Conservation (phyloP, 2,329 filamentous ascomycete species). For the Pseudogymnoascus sp. region DNA sequence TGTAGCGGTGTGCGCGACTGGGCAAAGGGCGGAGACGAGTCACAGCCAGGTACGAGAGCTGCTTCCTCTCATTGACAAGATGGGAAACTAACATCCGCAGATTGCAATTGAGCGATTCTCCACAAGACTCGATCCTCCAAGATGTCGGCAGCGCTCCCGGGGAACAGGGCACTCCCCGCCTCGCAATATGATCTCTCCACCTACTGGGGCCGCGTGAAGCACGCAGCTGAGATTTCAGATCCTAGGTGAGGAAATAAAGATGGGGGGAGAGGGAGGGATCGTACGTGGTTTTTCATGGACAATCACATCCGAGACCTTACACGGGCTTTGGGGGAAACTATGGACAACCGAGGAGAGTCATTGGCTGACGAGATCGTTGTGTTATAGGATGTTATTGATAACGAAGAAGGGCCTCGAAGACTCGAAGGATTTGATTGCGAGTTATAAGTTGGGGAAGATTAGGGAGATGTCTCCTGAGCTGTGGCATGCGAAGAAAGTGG, state of each 20-base stretch:
- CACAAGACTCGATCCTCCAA: not conserved
- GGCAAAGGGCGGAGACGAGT: not conserved
- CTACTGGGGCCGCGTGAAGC: conserved; percentile 90
- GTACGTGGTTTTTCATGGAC: conserved; percentile 17
- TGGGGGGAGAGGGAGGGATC: conserved; percentile 10
- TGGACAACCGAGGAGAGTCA: not conserved
- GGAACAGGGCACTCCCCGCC: conserved; percentile 71
- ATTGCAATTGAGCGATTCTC: not conserved
- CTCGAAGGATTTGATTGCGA: conserved; percentile 72
- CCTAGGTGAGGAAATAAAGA: conserved; percentile 60
- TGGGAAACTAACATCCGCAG: not conserved
- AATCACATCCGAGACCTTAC: conserved; percentile 21
- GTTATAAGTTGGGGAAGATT: conserved; percentile 80
- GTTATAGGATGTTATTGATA: conserved; percentile 71
- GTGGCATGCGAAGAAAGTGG: conserved; percentile 93
- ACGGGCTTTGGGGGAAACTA: not conserved
- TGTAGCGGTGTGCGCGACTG: not conserved
- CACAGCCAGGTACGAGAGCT: not conserved
- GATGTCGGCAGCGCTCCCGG: conserved; percentile 60
- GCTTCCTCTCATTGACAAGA: not conserved
- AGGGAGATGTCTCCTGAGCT: conserved; percentile 78
- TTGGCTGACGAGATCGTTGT: not conserved
- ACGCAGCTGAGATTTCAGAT: conserved; percentile 84
- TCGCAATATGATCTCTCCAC: conserved; percentile 90
- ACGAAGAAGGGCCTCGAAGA: conserved; percentile 70